Base-by-base conservation (phyloP, 2,329 filamentous ascomycete species). In the Bretziella fagacearum region DNA sequence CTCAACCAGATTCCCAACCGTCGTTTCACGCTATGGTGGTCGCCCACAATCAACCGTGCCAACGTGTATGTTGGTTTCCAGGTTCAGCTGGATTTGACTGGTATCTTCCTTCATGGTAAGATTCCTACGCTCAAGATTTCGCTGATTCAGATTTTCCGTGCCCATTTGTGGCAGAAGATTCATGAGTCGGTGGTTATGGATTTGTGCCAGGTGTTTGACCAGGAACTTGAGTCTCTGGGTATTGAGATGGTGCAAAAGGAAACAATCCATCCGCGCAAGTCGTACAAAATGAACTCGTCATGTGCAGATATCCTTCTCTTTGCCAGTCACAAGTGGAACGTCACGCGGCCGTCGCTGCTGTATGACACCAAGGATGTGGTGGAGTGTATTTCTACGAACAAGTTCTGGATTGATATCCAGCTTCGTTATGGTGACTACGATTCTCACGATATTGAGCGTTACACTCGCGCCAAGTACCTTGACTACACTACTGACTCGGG, bases 241-340 rank as follows among this genome's bases (percentile, higher is more conserved):
- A 95, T 98, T 50, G 91, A 98, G 63, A 93, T 86, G 2, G 91
- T 96, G 3, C 91, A 98, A 60, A 98, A 98, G 64, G 91, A 98
- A 67, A 96, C 91, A 0, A 98, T 98, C 51, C 91, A 98, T 68
- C 91, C 91, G 45, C 77, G 91, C 75, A 98, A 98, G 66, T 95
- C 86, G 3, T 98, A 98, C 76, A 98, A 98, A 76, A 98, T 98
- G 91, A 98, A 98, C 70, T 95, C 87, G 57, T 96, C 89, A 49
- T 96, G 91, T 58, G 91, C 93, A 3, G 91, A 98, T 62, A 95
- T 98, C 53, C 71, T 96, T 47, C 74, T 98, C 7, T 98, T 98
- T 59, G 89, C 91, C 30, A 93, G 83, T 53, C 91, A 96, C 67
- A 98, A 96, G 63, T 98, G 93, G 93, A 96, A 93, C 53, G 87